Conservation (phyloP, 345 rosid genomes). For the Jatropha curcas region DNA sequence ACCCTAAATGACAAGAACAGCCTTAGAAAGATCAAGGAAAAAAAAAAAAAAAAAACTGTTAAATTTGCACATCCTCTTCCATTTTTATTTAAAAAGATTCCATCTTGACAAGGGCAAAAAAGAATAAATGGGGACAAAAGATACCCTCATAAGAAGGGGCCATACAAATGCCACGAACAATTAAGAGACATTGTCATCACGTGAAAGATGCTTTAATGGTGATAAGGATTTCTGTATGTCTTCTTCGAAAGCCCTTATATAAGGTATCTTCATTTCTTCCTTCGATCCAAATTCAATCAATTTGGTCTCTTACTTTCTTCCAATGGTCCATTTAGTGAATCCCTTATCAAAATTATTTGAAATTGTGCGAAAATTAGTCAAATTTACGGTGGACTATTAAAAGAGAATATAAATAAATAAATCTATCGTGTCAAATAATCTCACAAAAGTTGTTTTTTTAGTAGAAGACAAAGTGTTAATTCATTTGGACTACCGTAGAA, state of each 20-base stretch:
- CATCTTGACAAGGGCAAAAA: conserved; percentile 5
- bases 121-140: conserved; percentile 24
- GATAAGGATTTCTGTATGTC: conserved; percentile 25
- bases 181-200: conserved; percentile 38
- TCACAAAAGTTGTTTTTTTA: too few relatives aligned
- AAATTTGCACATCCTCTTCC: conserved; percentile 3
- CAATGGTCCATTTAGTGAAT: conserved; percentile 32
- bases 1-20: conserved; percentile 22
- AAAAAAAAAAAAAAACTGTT: not conserved
- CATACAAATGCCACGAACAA: conserved; percentile 28
- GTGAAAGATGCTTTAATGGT: conserved; percentile 42
- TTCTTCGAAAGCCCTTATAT: conserved; percentile 5
- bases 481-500: too few relatives aligned
- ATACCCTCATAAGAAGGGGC: conserved; percentile 19
- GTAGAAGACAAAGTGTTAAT: too few relatives aligned
- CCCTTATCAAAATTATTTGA: conserved; percentile 10
- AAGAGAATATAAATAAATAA: too few relatives aligned
- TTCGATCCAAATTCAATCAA: conserved; percentile 39
- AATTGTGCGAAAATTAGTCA: too few relatives aligned
- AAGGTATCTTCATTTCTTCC: conserved; percentile 21
- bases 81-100: conserved; percentile 29
- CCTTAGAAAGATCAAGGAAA: not conserved
- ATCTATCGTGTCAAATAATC: too few relatives aligned
- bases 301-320: conserved; percentile 33
- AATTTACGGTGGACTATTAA: too few relatives aligned